phyloP scores from a whole-genome alignment of 345 rosid species.

The Eucalyptus erythrocorys region DNA sequence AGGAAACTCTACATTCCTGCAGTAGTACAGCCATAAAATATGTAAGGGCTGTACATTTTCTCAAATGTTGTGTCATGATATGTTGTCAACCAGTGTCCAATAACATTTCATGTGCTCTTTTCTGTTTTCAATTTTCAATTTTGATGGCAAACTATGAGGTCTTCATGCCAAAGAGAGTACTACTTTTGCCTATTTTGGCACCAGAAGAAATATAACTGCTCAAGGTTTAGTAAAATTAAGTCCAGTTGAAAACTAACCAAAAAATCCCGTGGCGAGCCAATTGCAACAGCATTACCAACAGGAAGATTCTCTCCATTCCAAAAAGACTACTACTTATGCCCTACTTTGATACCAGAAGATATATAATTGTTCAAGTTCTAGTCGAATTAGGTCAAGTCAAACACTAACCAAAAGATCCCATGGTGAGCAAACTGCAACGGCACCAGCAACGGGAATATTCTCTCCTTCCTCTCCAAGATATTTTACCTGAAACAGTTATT shows the following conservation, averaged over 20 bases:
- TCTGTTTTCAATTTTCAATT: background rate
- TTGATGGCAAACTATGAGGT: background rate
- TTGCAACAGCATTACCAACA: background rate
- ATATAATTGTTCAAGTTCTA: background rate
- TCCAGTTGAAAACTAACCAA: background rate
- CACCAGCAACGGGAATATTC: slow-evolving; percentile 64
- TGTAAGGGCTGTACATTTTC: background rate
- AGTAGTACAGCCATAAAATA: background rate
- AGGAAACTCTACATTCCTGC: background rate
- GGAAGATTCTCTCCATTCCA: background rate
- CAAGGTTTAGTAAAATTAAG: background rate
- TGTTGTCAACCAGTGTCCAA: background rate
- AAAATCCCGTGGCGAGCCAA: background rate
- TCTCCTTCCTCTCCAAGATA: slow-evolving; percentile 89
- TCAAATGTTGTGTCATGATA: background rate
- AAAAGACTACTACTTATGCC: background rate
- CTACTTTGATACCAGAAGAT: background rate
- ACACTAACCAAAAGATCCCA: slow-evolving; percentile 93
- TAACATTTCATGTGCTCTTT: background rate
- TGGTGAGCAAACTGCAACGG: slow-evolving; percentile 76
- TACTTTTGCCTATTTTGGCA: background rate
- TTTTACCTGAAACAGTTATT: slow-evolving; percentile 47
- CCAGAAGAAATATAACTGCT: background rate
- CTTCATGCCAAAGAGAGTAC: background rate
- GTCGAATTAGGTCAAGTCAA: background rate